Base-by-base conservation (phyloP, 768 basidiomycete genomes). In the Collybia nuda region DNA sequence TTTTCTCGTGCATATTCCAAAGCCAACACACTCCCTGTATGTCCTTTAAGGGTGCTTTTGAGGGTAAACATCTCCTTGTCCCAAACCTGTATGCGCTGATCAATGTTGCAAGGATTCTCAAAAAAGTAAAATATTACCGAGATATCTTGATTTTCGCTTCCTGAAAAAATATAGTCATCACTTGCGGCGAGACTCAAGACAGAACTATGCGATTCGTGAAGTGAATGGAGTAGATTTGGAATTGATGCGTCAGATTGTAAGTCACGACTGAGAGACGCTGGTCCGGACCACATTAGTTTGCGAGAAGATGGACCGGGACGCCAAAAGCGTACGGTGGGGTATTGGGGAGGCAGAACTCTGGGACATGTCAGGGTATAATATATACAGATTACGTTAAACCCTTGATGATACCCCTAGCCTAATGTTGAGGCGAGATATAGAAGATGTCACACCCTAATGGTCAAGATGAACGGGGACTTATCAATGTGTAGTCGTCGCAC, bases 11-110 rank as follows among this genome's bases (percentile, higher is more conserved):
- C 88, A 54, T 88, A 80, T 58, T 88, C 86, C 41, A 97, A 71
- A 7, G 86, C 85, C 18, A 97, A 75, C 2, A 97, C 85, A 54
- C 89, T 90, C 6, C 88, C 91, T 0, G 85, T 86, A 63, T 96
- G 94, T 2, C 93, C 94, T 15, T 78, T 71, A 9, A 96, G 76
- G 12, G 81, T 83, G 24, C 79, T 76, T 61, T 84, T 82, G 24
- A 90, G 73, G 2, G 80, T 79, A 53, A 90, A 86, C 0, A 86
- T 79, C 32, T 71, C 69, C 60, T 88, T 85, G 62, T 90, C 84
- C 89, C 93, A 96, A 38, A 96, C 93, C 93, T 97, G 56, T 6
- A 9, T 36, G 35, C 19, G 40, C 42, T 9, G 42, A 8, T 9
- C 29, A 28, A 42, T 26, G 46, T 22, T 22, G 26, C 21, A 32